Conservation (phyloP, 768 basidiomycete species). For the Mycena epipterygia region DNA sequence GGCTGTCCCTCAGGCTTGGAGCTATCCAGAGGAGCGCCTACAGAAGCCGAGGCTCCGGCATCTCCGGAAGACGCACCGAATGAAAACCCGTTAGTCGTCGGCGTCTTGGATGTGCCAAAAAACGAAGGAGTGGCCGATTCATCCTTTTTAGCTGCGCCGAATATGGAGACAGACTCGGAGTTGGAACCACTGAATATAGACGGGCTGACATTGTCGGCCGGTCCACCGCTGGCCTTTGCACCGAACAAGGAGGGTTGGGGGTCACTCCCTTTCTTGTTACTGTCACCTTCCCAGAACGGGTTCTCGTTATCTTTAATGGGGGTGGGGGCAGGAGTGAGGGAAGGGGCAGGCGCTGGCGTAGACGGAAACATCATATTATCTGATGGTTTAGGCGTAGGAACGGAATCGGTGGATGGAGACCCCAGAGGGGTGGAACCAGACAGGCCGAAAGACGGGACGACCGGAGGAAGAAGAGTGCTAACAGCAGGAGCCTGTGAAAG, state of each 20-base stretch:
- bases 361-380: slow-evolving; percentile 28
- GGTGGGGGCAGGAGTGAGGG: slow-evolving; percentile 30
- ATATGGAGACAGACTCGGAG: slow-evolving; percentile 16
- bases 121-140: slow-evolving; percentile 25
- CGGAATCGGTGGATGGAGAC: slow-evolving; percentile 33
- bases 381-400: slow-evolving; percentile 24
- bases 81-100: slow-evolving; percentile 27
- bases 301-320: slow-evolving; percentile 58
- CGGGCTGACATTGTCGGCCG: not conserved
- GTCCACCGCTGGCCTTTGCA: not conserved
- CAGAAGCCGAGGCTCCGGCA: not conserved
- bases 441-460: slow-evolving; percentile 37
- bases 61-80: slow-evolving; percentile 17
- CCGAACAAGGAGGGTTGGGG: slow-evolving; percentile 28
- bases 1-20: slow-evolving; percentile 11
- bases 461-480: slow-evolving; percentile 27
- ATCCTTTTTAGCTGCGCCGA: slow-evolving; percentile 27
- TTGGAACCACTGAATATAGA: slow-evolving; percentile 20
- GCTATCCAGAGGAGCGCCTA: not conserved
- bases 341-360: slow-evolving; percentile 31
- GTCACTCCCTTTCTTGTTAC: slow-evolving; percentile 35
- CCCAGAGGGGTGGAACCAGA: slow-evolving; percentile 36
- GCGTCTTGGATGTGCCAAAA: slow-evolving; percentile 25
- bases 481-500: slow-evolving; percentile 54
- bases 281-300: slow-evolving; percentile 59